Evolutionary conservation across 495 filamentous ascomycete genomes (phyloP).

Genomic region (Aspergillus panamensis): DNA sequence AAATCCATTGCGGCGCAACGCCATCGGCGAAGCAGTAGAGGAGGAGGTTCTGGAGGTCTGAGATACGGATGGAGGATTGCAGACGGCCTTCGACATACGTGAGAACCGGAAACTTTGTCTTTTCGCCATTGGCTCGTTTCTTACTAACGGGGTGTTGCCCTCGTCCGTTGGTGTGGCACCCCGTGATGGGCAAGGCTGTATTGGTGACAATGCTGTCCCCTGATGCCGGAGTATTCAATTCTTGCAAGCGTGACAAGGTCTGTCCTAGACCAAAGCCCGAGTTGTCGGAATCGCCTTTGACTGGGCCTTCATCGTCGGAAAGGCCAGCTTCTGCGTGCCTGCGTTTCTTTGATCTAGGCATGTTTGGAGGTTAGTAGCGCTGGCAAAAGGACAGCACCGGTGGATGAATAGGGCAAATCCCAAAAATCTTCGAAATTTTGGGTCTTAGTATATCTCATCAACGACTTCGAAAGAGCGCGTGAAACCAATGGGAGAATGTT

Average conservation of each 20-base stretch:
- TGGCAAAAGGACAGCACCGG: neutral
- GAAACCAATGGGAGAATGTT: neutral
- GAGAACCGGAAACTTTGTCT: constrained; percentile 71
- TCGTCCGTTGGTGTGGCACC: constrained; percentile 20
- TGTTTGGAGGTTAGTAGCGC: constrained; percentile 21
- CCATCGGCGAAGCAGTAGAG: constrained; percentile 92
- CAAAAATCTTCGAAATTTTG: neutral
- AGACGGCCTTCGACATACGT: constrained; percentile 64
- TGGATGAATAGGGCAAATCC: neutral
- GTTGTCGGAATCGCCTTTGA: constrained; percentile 12
- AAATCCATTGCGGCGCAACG: constrained; percentile 78
- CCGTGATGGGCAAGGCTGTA: constrained; percentile 7
- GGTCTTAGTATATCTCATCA: neutral
- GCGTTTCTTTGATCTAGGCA: constrained; percentile 32
- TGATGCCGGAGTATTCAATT: constrained; percentile 16
- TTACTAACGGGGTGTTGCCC: constrained; percentile 30
- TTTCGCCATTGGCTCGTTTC: constrained; percentile 51
- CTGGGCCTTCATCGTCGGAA: constrained; percentile 27
- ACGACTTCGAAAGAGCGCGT: neutral
- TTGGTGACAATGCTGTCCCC: constrained; percentile 1
- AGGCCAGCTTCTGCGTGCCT: constrained; percentile 29
- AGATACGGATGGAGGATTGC: constrained; percentile 70
- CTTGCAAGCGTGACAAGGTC: constrained; percentile 31
- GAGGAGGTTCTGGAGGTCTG: constrained; percentile 73
- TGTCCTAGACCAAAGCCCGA: constrained; percentile 31